Conservation (phyloP, 2,329 filamentous ascomycete genomes). For the Colletotrichum godetiae region DNA sequence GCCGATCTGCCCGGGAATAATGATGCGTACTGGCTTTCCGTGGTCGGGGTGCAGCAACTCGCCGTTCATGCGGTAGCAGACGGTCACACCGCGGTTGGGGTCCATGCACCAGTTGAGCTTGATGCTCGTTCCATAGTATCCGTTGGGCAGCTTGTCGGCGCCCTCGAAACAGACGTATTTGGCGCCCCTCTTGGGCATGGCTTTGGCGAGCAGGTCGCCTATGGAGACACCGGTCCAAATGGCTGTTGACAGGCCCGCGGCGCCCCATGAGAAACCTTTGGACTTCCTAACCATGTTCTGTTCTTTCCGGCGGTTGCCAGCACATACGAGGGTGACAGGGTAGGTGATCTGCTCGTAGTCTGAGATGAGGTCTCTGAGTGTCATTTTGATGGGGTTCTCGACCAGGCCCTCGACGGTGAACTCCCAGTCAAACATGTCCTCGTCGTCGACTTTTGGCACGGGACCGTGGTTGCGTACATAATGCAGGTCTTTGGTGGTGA, state of each 20-base stretch:
- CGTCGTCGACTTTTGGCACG: slow-evolving; percentile 80
- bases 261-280: slow-evolving; percentile 94
- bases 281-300: slow-evolving; percentile 92
- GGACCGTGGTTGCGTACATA: slow-evolving; percentile 92
- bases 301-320: slow-evolving; percentile 91
- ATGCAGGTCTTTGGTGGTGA: slow-evolving; percentile 88
- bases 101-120: slow-evolving; percentile 92
- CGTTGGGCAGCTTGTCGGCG: slow-evolving; percentile 88
- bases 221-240: slow-evolving; percentile 88
- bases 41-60: slow-evolving; percentile 84
- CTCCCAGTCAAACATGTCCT: slow-evolving; percentile 81
- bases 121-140: slow-evolving; percentile 87
- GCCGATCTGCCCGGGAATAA: slow-evolving; percentile 92
- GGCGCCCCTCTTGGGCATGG: slow-evolving; percentile 75
- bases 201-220: slow-evolving; percentile 75
- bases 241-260: slow-evolving; percentile 87
- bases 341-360: slow-evolving; percentile 86
- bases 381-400: slow-evolving; percentile 78
- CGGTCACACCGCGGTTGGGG: slow-evolving; percentile 83
- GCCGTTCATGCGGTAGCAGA: slow-evolving; percentile 93
- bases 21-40: slow-evolving; percentile 82
- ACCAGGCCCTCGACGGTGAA: slow-evolving; percentile 88
- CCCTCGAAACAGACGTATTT: slow-evolving; percentile 93
- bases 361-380: slow-evolving; percentile 76
- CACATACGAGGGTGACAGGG: slow-evolving; percentile 90